Evolutionary conservation across 2,329 filamentous ascomycete genomes (phyloP), one percentile per base, ranked within the genome.

Genomic region (Hypoxylon sp.): DNA sequence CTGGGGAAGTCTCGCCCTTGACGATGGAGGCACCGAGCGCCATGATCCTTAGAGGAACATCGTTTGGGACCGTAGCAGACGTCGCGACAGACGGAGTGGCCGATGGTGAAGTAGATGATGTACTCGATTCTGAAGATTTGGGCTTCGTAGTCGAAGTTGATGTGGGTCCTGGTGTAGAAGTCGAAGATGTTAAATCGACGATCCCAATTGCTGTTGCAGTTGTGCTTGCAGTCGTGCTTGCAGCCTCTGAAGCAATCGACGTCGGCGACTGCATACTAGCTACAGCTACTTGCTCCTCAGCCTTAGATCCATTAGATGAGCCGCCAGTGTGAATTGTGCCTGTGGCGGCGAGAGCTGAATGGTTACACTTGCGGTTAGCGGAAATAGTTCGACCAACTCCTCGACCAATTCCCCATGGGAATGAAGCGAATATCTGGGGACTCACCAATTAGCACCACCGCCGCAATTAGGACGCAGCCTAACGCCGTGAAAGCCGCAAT

Each of bases 21-120:
- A 74, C 71, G 36, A 73, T 74, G 45, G 73, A 75, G 17, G 73
- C 72, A 11, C 73, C 73, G 36, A 75, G 70, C 17, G 72, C 71
- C 70, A 75, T 73, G 59, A 75, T 74, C 41, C 73, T 60, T 25
- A 75, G 61, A 3, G 73, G 71, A 49, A 67, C 92, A 77, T 58
- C 38, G 21, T 36, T 59, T 13, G 63, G 32, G 21, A 9, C 51
- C n/a, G 57, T 28, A 5, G 56, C 59, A 3, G 63, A 63, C 19
- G 38, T 43, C 13, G 17, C 45, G 2, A 23, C 25, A 7, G 65
- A 51, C 23, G 65, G 45, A 6, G 60, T 60, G 2, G 55, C 46
- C 14, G 63, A 59, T 41, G 41, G 41, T 2, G 62, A 53, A 19
- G 51, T 14, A 23, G 63, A 62, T 17, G 41, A 30, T 14, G 50